phyloP scores from a whole-genome alignment of 805 yeast genomes.

The Suhomyces tanzawaensis region DNA sequence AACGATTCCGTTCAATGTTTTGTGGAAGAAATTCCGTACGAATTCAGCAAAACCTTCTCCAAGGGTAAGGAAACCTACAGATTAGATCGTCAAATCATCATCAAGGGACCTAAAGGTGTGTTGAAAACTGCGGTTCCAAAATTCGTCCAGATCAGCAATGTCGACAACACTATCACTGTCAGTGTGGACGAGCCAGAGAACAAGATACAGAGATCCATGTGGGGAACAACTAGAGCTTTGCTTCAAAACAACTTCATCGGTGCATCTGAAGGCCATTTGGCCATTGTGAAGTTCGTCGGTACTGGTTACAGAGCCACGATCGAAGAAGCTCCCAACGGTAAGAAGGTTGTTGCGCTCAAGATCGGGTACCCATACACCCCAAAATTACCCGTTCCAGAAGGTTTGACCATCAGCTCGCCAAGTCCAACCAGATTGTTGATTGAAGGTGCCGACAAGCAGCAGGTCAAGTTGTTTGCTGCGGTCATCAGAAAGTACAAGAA shows the following conservation, averaged over 20 bases:
- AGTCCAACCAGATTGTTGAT: constrained; percentile 80
- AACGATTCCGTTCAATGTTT: constrained; percentile 57
- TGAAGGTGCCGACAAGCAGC: constrained; percentile 86
- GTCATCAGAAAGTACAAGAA: constrained; percentile 81
- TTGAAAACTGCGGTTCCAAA: constrained; percentile 66
- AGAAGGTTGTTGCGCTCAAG: constrained; percentile 66
- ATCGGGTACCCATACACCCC: constrained; percentile 86
- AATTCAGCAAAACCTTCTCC: constrained; percentile 56
- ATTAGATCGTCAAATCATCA: constrained; percentile 56
- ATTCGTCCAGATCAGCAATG: constrained; percentile 51
- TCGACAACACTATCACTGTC: constrained; percentile 44
- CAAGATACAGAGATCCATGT: constrained; percentile 77
- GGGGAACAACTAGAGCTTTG: constrained; percentile 91
- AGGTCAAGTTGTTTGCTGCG: constrained; percentile 85
- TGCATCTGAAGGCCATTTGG: constrained; percentile 88
- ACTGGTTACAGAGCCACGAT: constrained; percentile 92
- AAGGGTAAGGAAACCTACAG: constrained; percentile 62
- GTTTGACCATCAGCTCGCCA: constrained; percentile 72
- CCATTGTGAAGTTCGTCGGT: constrained; percentile 86
- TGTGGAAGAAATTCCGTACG: constrained; percentile 47
- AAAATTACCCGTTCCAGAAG: constrained; percentile 72
- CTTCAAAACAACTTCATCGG: constrained; percentile 80
- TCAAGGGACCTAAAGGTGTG: constrained; percentile 78
- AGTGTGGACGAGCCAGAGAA: constrained; percentile 53
- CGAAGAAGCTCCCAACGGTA: constrained; percentile 51